A percentile compares a stretch with the other conserved stretches of the same genome.
These are phyloP conservation scores for Rhododendron kiyosumense DNA, from an alignment of 148 eudicot species.

Conservation along the genomic window DNA sequence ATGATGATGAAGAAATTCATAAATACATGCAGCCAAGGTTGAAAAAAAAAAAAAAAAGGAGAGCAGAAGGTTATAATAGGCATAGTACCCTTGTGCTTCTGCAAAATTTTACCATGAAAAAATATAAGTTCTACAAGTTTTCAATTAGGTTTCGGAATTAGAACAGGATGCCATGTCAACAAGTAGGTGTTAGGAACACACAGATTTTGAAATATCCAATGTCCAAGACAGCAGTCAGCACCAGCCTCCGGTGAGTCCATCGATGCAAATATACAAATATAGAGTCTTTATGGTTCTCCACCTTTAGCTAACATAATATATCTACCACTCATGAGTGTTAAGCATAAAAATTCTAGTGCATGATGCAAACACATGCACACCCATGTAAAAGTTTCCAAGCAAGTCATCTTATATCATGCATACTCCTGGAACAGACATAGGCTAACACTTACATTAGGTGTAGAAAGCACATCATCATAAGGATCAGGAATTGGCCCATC, in stretches of 20 bases:
- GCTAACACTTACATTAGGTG: constrained; percentile 72
- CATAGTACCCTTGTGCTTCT: not conserved
- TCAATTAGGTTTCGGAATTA: not conserved
- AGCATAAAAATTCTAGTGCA: constrained; percentile 1
- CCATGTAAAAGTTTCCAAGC: not conserved
- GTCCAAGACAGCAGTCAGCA: too few species aligned
- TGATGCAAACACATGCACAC: not conserved
- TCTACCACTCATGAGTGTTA: not conserved
- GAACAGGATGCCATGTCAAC: not conserved
- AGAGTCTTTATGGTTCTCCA: not conserved
- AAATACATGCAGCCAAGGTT: not conserved
- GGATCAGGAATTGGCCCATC: constrained; percentile 89
- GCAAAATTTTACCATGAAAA: not conserved
- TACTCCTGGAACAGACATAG: not conserved
- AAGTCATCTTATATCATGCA: not conserved
- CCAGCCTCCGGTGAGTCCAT: not conserved
- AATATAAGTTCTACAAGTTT: not conserved
- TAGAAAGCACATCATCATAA: constrained; percentile 82
- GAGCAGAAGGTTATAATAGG: not conserved
- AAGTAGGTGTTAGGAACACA: not conserved
- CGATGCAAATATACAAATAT: not conserved
- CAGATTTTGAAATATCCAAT: not conserved
- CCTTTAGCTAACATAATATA: not conserved
- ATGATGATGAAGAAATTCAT: not conserved
- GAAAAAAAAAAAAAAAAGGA: not conserved